Conservation (phyloP, 305 asterid species). For the Fraxinus floribunda region DNA sequence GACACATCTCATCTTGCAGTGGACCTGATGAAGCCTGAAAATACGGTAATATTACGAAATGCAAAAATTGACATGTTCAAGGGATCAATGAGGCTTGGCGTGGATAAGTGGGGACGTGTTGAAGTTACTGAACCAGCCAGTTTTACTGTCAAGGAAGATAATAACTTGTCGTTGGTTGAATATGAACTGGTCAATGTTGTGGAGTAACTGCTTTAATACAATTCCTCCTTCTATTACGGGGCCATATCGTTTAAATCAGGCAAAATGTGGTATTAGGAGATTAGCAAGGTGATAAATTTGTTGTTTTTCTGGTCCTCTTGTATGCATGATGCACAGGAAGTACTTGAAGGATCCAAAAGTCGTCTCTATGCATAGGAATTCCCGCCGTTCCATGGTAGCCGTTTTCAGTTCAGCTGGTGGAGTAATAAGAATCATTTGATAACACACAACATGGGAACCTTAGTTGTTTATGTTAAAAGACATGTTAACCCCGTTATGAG, state of each 20-base stretch:
- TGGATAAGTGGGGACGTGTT: slow-evolving; percentile 57
- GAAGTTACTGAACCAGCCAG: slow-evolving; percentile 45
- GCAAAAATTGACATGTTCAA: slow-evolving; percentile 56
- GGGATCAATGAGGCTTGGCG: slow-evolving; percentile 57
- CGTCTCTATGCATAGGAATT: slow-evolving; percentile 24
- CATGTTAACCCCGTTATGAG: slow-evolving; percentile 15
- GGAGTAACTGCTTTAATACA: slow-evolving; percentile 5
- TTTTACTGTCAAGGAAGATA: slow-evolving; percentile 53
- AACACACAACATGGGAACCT: background rate
- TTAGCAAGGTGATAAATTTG: slow-evolving; percentile 31
- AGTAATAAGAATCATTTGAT: slow-evolving; percentile 18
- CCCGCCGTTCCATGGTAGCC: slow-evolving; percentile 20
- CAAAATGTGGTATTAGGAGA: slow-evolving; percentile 35
- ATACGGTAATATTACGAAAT: slow-evolving; percentile 42
- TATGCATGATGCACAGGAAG: slow-evolving; percentile 18
- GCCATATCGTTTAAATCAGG: background rate
- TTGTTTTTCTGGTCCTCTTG: slow-evolving; percentile 29
- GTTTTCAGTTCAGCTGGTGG: slow-evolving; percentile 23
- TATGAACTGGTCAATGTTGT: slow-evolving; percentile 46
- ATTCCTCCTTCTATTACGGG: no score
- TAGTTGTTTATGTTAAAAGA: slow-evolving; percentile 21
- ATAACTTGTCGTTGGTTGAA: slow-evolving; percentile 44
- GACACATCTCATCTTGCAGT: slow-evolving; percentile 31
- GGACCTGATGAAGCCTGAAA: slow-evolving; percentile 45
- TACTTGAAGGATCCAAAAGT: slow-evolving; percentile 24